These are phyloP conservation scores for Boletus pseudo-olivaceus DNA, from an alignment of 768 basidiomycete genomes.

Conservation along the genomic window DNA sequence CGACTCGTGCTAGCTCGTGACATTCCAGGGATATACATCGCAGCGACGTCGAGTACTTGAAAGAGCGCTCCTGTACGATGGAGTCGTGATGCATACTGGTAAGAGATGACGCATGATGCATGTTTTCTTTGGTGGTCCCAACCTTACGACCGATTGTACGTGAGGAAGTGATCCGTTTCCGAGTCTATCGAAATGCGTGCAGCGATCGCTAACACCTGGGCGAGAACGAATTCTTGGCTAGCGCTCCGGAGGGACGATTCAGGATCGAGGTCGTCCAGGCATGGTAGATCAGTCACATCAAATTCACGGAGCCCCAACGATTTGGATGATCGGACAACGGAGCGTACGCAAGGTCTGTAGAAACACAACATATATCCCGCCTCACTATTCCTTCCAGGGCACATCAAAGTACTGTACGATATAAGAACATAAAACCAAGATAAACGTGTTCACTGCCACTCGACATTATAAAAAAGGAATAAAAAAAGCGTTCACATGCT, in stretches of 20 bases:
- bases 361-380: not conserved
- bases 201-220: no score
- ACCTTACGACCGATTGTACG: no score
- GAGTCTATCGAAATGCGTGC: not conserved
- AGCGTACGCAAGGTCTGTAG: not conserved
- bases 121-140: not conserved
- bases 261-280: no score
- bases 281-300: not conserved
- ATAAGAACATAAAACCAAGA: not conserved
- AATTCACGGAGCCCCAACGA: not conserved
- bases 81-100: not conserved
- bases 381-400: not conserved
- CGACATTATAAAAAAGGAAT: constrained; percentile 10
- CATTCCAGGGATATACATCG: no score
- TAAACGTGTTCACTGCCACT: not conserved
- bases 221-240: not conserved
- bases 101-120: not conserved
- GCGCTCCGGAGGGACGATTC: no score
- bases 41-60: no score
- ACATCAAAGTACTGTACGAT: not conserved
- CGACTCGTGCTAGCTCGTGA: no score
- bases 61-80: not conserved
- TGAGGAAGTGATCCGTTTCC: not conserved
- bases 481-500: not conserved
- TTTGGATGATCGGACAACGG: no score